phyloP scores from a whole-genome alignment of 768 basidiomycete species.

The Chalciporus pseudorubinellus region DNA sequence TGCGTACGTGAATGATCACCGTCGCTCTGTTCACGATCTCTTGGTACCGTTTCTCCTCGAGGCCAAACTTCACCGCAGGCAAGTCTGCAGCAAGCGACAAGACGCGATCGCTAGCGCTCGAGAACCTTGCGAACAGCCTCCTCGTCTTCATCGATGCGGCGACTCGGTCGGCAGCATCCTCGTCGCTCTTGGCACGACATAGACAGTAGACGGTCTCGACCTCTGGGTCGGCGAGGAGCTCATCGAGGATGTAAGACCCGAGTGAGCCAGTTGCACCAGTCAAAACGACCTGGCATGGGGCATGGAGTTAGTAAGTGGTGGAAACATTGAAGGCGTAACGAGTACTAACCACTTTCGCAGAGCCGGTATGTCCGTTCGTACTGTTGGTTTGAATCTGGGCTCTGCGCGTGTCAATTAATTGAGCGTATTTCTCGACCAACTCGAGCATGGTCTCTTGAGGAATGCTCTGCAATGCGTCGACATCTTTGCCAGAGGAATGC shows the following conservation, averaged over 20 bases:
- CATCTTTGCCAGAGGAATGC: slow-evolving; percentile 32
- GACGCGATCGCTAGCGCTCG: slow-evolving; percentile 27
- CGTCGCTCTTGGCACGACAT: slow-evolving; percentile 46
- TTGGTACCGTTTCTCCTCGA: slow-evolving; percentile 36
- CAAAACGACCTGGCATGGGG: slow-evolving; percentile 31
- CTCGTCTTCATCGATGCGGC: slow-evolving; percentile 40
- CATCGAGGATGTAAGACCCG: slow-evolving; percentile 51
- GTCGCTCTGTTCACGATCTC: slow-evolving; percentile 37
- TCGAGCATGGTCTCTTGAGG: slow-evolving; percentile 42
- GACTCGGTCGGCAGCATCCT: slow-evolving; percentile 41
- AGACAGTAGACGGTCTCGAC: slow-evolving; percentile 49
- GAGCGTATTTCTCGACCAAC: slow-evolving; percentile 44
- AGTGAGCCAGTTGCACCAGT: slow-evolving; percentile 55
- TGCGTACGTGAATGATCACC: slow-evolving; percentile 44
- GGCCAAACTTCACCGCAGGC: slow-evolving; percentile 40
- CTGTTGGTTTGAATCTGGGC: not conserved
- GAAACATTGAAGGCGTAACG: not conserved
- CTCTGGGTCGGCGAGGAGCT: slow-evolving; percentile 35
- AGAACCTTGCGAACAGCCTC: slow-evolving; percentile 24
- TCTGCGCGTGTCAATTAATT: slow-evolving; percentile 5
- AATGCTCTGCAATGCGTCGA: slow-evolving; percentile 15
- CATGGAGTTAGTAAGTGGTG: not conserved
- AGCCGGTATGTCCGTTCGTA: slow-evolving; percentile 10
- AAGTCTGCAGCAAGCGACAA: slow-evolving; percentile 44
- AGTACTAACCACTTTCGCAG: slow-evolving; percentile 17